These are phyloP conservation scores for Saussurea involucrata DNA, from an alignment of 129 eudicot species.

Conservation along the genomic window DNA sequence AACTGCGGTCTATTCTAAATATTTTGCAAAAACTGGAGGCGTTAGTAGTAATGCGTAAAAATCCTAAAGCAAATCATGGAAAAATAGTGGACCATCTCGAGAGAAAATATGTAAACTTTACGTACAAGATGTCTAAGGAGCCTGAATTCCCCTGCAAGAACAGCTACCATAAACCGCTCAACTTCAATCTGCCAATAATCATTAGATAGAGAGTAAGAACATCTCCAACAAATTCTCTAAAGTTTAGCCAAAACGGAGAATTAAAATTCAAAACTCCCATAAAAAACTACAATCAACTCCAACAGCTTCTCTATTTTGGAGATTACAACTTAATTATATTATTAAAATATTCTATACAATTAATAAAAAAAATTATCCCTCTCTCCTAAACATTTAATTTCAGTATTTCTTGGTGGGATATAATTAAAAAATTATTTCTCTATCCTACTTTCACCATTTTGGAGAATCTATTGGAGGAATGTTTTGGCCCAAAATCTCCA, in stretches of 20 bases:
- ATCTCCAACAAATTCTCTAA: neutral
- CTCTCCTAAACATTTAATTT: neutral
- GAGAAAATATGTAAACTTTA: neutral
- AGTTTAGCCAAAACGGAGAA: neutral
- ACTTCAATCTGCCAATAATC: constrained; percentile 63
- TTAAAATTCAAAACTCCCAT: neutral
- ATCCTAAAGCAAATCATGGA: neutral
- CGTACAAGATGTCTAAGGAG: constrained; percentile 76
- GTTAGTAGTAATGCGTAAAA: neutral
- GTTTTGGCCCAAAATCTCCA: neutral
- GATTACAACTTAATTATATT: neutral
- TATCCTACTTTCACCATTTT: neutral
- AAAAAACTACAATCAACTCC: neutral
- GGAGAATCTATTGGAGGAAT: neutral
- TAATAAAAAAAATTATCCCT: too few species aligned
- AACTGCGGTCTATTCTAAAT: neutral
- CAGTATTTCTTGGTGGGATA: neutral
- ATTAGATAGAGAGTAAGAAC: constrained; percentile 3
- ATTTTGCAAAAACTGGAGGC: neutral
- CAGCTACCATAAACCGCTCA: constrained; percentile 56
- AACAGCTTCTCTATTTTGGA: neutral
- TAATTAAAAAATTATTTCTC: neutral
- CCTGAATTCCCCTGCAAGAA: constrained; percentile 72
- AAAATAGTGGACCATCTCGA: neutral
- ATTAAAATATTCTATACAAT: neutral